Base-by-base conservation (phyloP, 805 yeast genomes). In the Debaryomyces hansenii region DNA sequence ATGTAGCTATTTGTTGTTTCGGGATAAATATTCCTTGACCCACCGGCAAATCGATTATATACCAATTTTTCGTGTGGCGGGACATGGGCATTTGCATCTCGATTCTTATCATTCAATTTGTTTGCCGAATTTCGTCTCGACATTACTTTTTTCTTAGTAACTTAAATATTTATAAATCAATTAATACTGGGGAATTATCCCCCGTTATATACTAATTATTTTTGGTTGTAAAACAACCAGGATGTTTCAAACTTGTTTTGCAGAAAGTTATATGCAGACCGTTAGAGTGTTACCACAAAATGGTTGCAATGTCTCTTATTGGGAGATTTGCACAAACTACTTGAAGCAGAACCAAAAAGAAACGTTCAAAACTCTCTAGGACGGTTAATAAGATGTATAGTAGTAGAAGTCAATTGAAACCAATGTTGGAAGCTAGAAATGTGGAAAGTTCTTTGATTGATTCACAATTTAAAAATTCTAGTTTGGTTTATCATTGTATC, bases 221-320 rank as follows among this genome's bases (percentile, higher is more conserved):
- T 24, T 31, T 31, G 34, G 34, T 14, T 31, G 34, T 31, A 31
- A 31, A 31, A 31, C 34, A 14, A 31, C 8, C 34, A n/a, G 14
- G 34, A n/a, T 46, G 45, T 41, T 46, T 46, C 49, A 46, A 5
- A 39, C 20, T 5, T 42, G 45, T 42, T 42, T 42, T 37, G 36
- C 27, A 24, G 27, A 27, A 24, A 21, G 35, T 18, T 31, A 27
- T 41, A 38, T 41, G 40, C 49, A 46, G 39, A n/a, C 32, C 36
- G 14, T 18, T 15, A n/a, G 7, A 4, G 10, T 24, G 34, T 11
- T 18, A 32, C 38, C 49, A 42, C 45, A 46, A 43, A 45, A 37
- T 46, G 49, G 49, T 45, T 46, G 49, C 49, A 31, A 31, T 31
- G 14, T 8, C 16, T 31, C 16, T 31, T 9, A 31, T 31, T 14